Base-by-base conservation (phyloP, 192 early-diverging fungal species). In the Linnemannia exigua region DNA sequence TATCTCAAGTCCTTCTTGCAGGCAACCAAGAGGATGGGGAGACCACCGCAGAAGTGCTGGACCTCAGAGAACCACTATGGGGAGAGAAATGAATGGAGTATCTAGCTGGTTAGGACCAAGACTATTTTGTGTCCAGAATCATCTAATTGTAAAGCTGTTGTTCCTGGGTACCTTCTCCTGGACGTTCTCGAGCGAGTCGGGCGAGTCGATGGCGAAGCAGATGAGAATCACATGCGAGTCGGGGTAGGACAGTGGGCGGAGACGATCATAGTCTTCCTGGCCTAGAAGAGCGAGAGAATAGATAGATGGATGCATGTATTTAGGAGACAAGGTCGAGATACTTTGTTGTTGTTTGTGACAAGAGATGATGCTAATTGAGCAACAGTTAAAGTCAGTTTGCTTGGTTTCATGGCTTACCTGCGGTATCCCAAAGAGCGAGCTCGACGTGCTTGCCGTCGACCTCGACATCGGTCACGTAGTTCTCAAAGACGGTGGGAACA, bases 211-310 rank as follows among this genome's bases (percentile, higher is more conserved):
- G 70, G 96, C 93, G 83, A 98, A 99, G 89, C 96, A 97, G 79
- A 99, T 96, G 75, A 99, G 89, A 74, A 99, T 95, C 63, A 97
- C 96, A 88, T 98, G 93, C 25, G 96, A 95, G 87, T 96, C 97
- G 15, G 97, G 95, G 84, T 99, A 99, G 31, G 95, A 97, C 75
- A 98, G 90, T 25, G 95, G 94, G 52, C 97, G 94, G 81, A 99
- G 89, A 76, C 97, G 95, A 90, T 99, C 97, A 84, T 98, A 98
- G 88, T 99, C 98, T 90, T 99, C 97, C 80, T 98, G 97, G 41
- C 93, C 97, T 92, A 88, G 52, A 19, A 76, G 66, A 67, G 70
- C 17, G 31, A 51, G 51, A 5, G 31, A 63, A 70, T 25, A 96
- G 96, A 22, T 93, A 95, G 35, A 94, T 76, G 19, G 25, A n/a